Conservation (phyloP, 1,284 basidiomycete species). For the Hymenochaete sp. region DNA sequence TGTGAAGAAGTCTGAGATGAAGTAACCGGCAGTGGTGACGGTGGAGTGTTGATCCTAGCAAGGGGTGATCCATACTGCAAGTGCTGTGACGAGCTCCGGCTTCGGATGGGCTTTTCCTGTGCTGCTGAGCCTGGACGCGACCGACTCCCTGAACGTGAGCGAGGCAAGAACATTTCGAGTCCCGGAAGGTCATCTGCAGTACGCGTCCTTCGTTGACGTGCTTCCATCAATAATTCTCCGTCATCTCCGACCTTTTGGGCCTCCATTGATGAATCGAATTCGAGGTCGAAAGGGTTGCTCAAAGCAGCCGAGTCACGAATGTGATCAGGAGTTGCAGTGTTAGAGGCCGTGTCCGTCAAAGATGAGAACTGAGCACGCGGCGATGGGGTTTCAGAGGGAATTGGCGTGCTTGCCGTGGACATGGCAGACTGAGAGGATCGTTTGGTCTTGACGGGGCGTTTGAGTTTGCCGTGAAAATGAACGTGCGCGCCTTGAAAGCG, state of each 20-base stretch:
- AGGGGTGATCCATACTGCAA: slow-evolving; percentile 1
- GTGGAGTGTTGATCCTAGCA: slow-evolving; percentile 6
- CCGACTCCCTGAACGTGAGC: slow-evolving; percentile 13
- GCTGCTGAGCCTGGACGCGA: slow-evolving; percentile 14
- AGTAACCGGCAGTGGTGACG: slow-evolving; percentile 5
- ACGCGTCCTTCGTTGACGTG: slow-evolving; percentile 2
- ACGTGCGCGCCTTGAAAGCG: slow-evolving; percentile 66
- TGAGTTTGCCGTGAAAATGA: slow-evolving; percentile 66
- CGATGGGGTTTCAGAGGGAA: slow-evolving; percentile 11
- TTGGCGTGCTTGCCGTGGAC: slow-evolving; percentile 20
- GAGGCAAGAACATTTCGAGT: slow-evolving; percentile 13
- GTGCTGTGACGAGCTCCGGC: neutral
- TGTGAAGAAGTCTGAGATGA: slow-evolving; percentile 1
- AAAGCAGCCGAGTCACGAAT: slow-evolving; percentile 8
- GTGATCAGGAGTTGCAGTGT: neutral
- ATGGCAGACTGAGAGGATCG: slow-evolving; percentile 32
- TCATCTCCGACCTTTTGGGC: slow-evolving; percentile 2
- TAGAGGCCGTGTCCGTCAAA: neutral
- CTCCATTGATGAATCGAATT: slow-evolving; percentile 6
- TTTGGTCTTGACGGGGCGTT: slow-evolving; percentile 72
- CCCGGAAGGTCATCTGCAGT: slow-evolving; percentile 13
- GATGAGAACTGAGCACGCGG: slow-evolving; percentile 5
- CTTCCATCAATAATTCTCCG: neutral
- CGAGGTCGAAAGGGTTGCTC: slow-evolving; percentile 16
- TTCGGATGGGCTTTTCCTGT: slow-evolving; percentile 2